phyloP scores from a whole-genome alignment of 78 protist species.

The Protostelium mycophagum region DNA sequence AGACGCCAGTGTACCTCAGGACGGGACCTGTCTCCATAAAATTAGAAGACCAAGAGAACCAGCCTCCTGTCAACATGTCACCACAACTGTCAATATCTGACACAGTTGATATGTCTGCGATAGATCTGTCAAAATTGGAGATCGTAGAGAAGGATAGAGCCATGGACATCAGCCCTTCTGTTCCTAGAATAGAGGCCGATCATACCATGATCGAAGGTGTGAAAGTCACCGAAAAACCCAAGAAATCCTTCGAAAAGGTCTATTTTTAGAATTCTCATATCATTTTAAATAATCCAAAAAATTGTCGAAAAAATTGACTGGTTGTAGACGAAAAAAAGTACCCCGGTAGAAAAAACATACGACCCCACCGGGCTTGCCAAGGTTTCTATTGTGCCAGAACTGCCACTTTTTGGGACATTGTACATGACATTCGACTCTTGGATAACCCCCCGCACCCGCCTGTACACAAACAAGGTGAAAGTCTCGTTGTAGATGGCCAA shows the following conservation, averaged over 20 bases:
- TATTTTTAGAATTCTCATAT: background rate
- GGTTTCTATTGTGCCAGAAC: background rate
- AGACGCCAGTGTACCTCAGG: background rate
- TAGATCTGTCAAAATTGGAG: background rate
- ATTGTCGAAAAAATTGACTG: background rate
- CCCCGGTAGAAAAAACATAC: too few relatives aligned
- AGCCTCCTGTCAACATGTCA: background rate
- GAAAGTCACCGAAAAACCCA: background rate
- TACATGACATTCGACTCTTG: background rate
- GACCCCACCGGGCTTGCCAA: too few relatives aligned
- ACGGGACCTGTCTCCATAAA: background rate
- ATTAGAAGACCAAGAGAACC: background rate
- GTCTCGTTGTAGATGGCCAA: background rate
- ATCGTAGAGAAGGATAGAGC: background rate
- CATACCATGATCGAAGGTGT: background rate
- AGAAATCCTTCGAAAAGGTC: background rate
- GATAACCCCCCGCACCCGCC: background rate
- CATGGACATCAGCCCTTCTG: background rate
- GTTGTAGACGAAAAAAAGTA: background rate
- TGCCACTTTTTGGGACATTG: background rate
- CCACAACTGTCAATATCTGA: background rate
- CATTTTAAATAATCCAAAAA: too few relatives aligned
- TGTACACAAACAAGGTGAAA: background rate
- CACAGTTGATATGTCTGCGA: background rate
- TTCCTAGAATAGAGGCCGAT: background rate